Evolutionary conservation across 805 yeast species (phyloP), one percentile per base, ranked within the genome.

Genomic region (Ogataea wickerhamii): DNA sequence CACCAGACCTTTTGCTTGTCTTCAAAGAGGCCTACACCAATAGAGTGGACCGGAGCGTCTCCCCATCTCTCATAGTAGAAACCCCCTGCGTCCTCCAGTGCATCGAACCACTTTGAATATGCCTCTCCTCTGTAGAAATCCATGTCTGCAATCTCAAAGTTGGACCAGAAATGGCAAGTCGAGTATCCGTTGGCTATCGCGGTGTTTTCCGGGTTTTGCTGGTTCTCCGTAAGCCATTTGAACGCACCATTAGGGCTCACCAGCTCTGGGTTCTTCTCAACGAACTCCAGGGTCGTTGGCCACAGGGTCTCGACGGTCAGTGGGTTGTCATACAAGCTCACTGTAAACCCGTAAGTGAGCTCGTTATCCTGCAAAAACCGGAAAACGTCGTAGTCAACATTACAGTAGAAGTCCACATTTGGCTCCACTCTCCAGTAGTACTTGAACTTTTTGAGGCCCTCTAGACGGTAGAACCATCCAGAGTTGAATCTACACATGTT

Each of bases 351-450:
- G 59, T 85, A 87, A 37, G 68, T 73, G 65, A 82, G 77, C 41
- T 75, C 68, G 58, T 82, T 76, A 55, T 80, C 87, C 51, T 76
- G 76, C 95, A 87, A 84, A 65, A 70, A 84, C 63, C 78, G 74
- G 74, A 87, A 87, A 10, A 85, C 66, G 57, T 87, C 96, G 60
- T 82, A 82, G 51, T 79, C 78, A 41, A 88, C 68, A 58, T 86
- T 87, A 66, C 95, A 87, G 62, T 66, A 76, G 46, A 85, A 71
- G 57, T 76, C 73, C 51, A 81, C 77, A 49, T 76, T 82, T 11
- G 96, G 96, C 64, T 88, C 96, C 25, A 88, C 89, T 62, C 95
- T 79, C 96, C 96, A 88, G 70, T 86, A 87, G 74, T 82, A 87
- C 54, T 82, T 85, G 71, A 81, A 88, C 18, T 78, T 75, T 43